Evolutionary conservation across 2,329 filamentous ascomycete species (phyloP), one percentile per base, ranked within the genome.

Genomic region (Akanthomyces dipterigenus): DNA sequence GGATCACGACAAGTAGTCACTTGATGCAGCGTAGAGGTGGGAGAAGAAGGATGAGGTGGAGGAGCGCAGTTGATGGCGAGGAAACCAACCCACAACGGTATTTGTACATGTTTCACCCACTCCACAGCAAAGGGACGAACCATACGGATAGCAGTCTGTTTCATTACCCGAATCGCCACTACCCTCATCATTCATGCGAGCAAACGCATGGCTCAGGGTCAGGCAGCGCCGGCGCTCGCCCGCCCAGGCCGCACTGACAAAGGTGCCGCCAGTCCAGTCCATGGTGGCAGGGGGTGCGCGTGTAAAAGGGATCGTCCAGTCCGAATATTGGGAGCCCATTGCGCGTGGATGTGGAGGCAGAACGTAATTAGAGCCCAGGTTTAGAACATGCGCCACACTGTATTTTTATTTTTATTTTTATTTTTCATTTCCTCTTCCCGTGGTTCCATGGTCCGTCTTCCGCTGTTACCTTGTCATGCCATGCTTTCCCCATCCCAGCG

Each of bases 241-340:
- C 20, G 51, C 51, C 34, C 22, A 42, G 36, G 40, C 50, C 53
- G 53, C 53, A 55, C 53, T 55, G 53, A 55, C 53, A 34, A 22
- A 31, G 18, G 53, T 24, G 22, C 36, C 36, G 20, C 36, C 46
- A 31, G 45, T 12, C 18, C 48, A 34, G 31, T 6, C 48, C 28
- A 43, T 55, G 53, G n/a, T 24, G 53, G 34, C 31, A 26, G 24
- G 53, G 53, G 51, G 38, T 12, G 53, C 8, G 53, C 38, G 53
- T 45, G 38, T 24, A 31, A 8, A 36, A 28, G 16, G n/a, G 36
- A 42, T 26, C 36, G 53, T n/a, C n/a, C 34, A 16, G 34, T 31
- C 38, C 31, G 8, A n/a, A 31, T 31, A 18, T 34, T 34, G 48
- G 26, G 31, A 34, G 8, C 31, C 31, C 28, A 20, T 31, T 34